phyloP scores from a whole-genome alignment of 176 grass and related monocot species.

The Carex littledalei region DNA sequence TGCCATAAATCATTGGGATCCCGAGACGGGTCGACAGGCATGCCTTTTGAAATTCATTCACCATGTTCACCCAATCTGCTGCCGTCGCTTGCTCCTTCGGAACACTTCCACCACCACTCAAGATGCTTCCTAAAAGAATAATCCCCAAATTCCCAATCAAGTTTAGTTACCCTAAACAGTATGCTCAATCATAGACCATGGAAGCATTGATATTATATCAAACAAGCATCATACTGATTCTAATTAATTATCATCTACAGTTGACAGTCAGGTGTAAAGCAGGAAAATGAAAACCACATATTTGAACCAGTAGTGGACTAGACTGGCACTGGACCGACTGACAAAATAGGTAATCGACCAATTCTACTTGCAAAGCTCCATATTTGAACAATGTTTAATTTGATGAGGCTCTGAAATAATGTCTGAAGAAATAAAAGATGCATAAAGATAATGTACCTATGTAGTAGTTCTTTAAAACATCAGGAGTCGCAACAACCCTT shows the following conservation, averaged over 20 bases:
- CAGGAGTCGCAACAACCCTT: constrained; percentile 48
- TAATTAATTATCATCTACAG: background rate
- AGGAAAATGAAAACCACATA: no score
- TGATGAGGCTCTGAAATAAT: no score
- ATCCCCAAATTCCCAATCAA: background rate
- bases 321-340: background rate
- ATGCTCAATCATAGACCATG: background rate
- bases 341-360: background rate
- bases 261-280: background rate
- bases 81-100: constrained; percentile 51
- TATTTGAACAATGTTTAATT: background rate
- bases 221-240: background rate
- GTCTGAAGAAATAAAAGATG: background rate
- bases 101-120: constrained; percentile 90
- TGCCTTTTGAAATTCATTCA: constrained; percentile 57
- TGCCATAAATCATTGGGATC: constrained; percentile 97
- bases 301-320: background rate
- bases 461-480: constrained; percentile 64
- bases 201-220: background rate
- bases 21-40: constrained; percentile 61
- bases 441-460: constrained; percentile 38
- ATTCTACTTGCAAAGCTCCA: background rate
- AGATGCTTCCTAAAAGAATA: constrained; percentile 50
- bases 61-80: constrained; percentile 56
- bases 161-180: background rate